Conservation (phyloP, 2,329 filamentous ascomycete species). For the Sodiomyces alkalinus region DNA sequence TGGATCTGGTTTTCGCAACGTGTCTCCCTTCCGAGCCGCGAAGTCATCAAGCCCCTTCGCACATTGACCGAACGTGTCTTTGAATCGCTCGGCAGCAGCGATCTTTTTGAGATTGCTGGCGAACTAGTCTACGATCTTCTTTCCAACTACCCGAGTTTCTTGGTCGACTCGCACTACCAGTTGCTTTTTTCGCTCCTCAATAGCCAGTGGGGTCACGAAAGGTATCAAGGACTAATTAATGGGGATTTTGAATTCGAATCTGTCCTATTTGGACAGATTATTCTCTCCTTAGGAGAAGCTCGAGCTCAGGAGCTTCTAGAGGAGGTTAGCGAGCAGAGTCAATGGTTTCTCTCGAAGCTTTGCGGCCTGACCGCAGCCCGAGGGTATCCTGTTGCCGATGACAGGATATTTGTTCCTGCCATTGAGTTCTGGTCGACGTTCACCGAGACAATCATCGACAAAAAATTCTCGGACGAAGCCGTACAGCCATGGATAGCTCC, state of each 20-base stretch:
- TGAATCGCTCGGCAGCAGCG: constrained; percentile 40
- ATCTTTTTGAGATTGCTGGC: constrained; percentile 42
- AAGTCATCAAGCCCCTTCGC: constrained; percentile 43
- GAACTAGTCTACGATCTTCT: constrained; percentile 53
- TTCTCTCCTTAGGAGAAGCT: constrained; percentile 55
- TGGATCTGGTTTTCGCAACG: constrained; percentile 64
- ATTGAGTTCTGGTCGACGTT: constrained; percentile 74
- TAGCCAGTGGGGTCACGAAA: constrained; percentile 40
- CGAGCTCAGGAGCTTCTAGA: constrained; percentile 45
- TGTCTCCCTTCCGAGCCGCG: constrained; percentile 38
- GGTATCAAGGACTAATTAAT: constrained; percentile 37
- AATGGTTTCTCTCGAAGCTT: constrained; percentile 40
- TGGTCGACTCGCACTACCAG: constrained; percentile 41
- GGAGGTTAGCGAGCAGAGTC: constrained; percentile 30
- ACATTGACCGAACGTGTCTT: constrained; percentile 45
- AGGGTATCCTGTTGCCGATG: constrained; percentile 55
- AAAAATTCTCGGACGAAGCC: constrained; percentile 33
- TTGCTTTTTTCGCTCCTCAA: constrained; percentile 44
- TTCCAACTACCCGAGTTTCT: constrained; percentile 47
- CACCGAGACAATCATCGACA: constrained; percentile 52
- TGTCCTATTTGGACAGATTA: constrained; percentile 48
- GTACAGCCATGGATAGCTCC: constrained; percentile 38
- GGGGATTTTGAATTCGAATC: constrained; percentile 50
- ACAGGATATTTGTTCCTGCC: constrained; percentile 57
- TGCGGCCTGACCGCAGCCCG: constrained; percentile 49